A percentile compares a stretch with the other conserved stretches of the same genome.
Conservation (phyloP, 345 rosid genomes). For the Theobroma cacao region DNA sequence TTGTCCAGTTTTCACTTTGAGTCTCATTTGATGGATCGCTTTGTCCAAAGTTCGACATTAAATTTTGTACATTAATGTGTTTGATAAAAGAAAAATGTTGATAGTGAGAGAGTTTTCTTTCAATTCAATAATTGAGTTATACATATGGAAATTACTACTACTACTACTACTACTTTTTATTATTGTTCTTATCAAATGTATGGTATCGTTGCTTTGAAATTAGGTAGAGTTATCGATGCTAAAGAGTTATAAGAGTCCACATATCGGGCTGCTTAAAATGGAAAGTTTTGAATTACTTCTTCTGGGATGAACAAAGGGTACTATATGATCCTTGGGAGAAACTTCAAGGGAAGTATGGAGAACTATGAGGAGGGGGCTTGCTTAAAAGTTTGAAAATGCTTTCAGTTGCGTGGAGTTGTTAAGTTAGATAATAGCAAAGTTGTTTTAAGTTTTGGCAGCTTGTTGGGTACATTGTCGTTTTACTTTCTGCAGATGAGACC, state of each 20-base stretch:
- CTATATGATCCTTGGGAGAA: not conserved
- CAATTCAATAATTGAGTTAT: not conserved
- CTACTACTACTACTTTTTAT: not conserved
- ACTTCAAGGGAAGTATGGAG: not conserved
- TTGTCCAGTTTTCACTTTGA: no score
- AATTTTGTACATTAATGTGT: not conserved
- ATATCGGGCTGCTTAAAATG: not conserved
- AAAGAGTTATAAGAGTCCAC: no score
- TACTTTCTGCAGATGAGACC: not conserved
- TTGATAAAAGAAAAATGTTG: not conserved
- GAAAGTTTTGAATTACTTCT: not conserved
- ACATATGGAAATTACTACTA: no score
- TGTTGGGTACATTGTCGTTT: not conserved
- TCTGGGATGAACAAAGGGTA: not conserved
- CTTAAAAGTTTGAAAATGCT: not conserved
- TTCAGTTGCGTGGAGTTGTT: not conserved
- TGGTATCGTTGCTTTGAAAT: not conserved
- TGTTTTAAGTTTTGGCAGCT: not conserved
- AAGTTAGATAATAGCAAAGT: not conserved
- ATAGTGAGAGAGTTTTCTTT: no score
- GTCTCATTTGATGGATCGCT: no score
- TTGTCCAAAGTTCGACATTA: no score
- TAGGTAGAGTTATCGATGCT: not conserved
- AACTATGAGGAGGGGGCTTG: not conserved
- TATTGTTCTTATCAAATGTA: not conserved